Base-by-base conservation (phyloP, 2,329 filamentous ascomycete genomes). In the Fusarium sp. region DNA sequence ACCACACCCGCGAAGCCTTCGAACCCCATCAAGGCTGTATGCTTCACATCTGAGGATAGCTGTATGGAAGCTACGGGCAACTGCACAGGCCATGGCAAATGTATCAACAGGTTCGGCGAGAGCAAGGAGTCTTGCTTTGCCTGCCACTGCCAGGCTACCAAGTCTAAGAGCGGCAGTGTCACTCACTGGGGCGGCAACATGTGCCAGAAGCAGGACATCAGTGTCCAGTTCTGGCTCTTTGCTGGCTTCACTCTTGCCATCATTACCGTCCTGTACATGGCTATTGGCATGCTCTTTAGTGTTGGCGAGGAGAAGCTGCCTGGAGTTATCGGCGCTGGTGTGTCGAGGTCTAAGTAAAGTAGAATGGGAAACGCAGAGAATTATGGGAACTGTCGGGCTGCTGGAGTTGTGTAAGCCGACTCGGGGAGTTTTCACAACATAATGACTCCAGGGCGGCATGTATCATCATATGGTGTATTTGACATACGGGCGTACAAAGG, bases 321-420 rank as follows among this genome's bases (percentile, higher is more conserved):
- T 0, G 94, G 94, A 75, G 95, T 99, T 12, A 95, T 99, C 80
- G 94, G 94, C n/a, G 96, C 96, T 50, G 96, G 96, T 70, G 95
- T 99, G 40, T 93, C 92, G 71, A 89, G 90, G 64, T 86, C 90
- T 37, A 94, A 91, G 81, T 89, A 84, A 77, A 52, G 52, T 46
- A 75, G 40, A 54, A 46, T 10, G 10, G 15, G 11, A 42, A 37
- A 60, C 32, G 32, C 20, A 44, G 49, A 54, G 48, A 53, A 37
- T 27, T 60, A 61, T 58, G 65, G 49, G 59, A 61, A 65, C 44
- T 65, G 56, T 67, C 64, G 54, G 61, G 63, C 64, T 69, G 58
- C 54, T 68, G 71, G 63, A 75, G 67, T 64, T 70, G 69, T 70
- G 74, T 70, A 69, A 67, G 72, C 56, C 64, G 65, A 54, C 64